Conservation (phyloP, 2,329 filamentous ascomycete species). For the Anthostomella pinea region DNA sequence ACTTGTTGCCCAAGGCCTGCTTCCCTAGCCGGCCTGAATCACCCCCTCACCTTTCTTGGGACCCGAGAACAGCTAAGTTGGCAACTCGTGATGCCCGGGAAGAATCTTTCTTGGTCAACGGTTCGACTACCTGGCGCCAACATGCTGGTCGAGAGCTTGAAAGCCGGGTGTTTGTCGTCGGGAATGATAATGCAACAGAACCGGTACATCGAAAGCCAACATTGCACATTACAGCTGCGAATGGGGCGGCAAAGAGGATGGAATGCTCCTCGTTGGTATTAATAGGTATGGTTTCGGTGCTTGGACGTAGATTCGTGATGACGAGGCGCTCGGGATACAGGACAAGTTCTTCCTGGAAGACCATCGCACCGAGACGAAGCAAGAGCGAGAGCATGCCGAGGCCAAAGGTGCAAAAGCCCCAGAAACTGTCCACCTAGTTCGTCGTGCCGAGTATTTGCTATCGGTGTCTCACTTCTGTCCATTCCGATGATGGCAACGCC, state of each 20-base stretch:
- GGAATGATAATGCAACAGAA: no score
- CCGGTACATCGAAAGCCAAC: no score
- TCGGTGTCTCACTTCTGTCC: slow-evolving; percentile 89
- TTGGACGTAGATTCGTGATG: slow-evolving; percentile 92
- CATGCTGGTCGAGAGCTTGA: no score
- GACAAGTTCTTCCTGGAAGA: slow-evolving; percentile 97
- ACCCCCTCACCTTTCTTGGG: no score
- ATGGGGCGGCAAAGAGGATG: slow-evolving; percentile 92
- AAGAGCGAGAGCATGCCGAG: slow-evolving; percentile 76
- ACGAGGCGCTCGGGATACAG: slow-evolving; percentile 76
- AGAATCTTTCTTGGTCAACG: no score
- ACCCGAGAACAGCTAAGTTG: no score
- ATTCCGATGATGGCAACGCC: slow-evolving; percentile 71
- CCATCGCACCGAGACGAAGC: slow-evolving; percentile 96
- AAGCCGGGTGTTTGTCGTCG: no score
- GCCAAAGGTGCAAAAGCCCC: slow-evolving; percentile 86
- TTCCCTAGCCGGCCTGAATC: no score
- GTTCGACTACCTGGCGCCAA: no score
- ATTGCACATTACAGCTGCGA: slow-evolving; percentile 85
- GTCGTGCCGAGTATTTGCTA: slow-evolving; percentile 89
- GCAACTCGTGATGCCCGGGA: no score
- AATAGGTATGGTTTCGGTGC: slow-evolving; percentile 92
- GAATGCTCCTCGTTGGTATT: slow-evolving; percentile 94
- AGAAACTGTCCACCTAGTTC: slow-evolving; percentile 94
- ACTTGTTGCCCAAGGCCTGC: no score